These are phyloP conservation scores for barrel medic (Medicago truncatula) DNA, from an alignment of 306 rosid genomes.

Conservation along the genomic window MtrunA17r5.0-ANR NC_053046.1:27410501-27411000, in stretches of 20 bases:
- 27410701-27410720: neutral
- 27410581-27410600: slow-evolving; percentile 38
- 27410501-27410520: slow-evolving; percentile 42
- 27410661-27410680: neutral
- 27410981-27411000: no score
- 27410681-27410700: neutral
- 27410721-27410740: slow-evolving; percentile 25
- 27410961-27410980: no score
- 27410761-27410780: neutral
- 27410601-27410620: slow-evolving; percentile 30
- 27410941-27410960: no score
- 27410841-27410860: no score
- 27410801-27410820: no score
- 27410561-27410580: slow-evolving; percentile 29
- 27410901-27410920: no score
- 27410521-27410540: slow-evolving; percentile 33
- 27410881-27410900: no score
- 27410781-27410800: no score
- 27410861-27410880: no score
- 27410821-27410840: no score
- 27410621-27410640: neutral
- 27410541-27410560: slow-evolving; percentile 35
- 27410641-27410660: neutral
- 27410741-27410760: neutral
- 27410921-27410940: no score